Conservation (phyloP, 805 yeast genomes). For the Maudiozyma turicensis region DNA sequence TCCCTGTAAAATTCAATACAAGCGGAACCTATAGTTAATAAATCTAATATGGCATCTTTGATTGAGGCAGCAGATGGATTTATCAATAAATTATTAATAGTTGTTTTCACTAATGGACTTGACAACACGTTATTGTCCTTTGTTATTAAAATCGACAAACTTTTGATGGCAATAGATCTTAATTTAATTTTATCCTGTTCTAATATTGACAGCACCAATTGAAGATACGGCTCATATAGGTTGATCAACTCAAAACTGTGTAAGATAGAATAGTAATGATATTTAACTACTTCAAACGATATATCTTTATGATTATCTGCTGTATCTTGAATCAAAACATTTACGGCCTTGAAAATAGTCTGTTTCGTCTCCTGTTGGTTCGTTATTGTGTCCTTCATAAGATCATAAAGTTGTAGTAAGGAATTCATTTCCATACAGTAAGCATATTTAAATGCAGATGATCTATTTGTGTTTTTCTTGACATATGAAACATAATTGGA, state of each 20-base stretch:
- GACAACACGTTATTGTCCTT: slow-evolving; percentile 43
- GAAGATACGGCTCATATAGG: slow-evolving; percentile 45
- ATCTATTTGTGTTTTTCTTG: not conserved
- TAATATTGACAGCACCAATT: slow-evolving; percentile 38
- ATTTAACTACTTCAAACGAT: slow-evolving; percentile 1
- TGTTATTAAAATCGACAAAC: slow-evolving; percentile 45
- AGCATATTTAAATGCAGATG: slow-evolving; percentile 8
- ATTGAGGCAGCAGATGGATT: slow-evolving; percentile 68
- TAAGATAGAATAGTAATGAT: slow-evolving; percentile 15
- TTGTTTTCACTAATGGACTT: slow-evolving; percentile 39
- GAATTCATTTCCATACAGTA: slow-evolving; percentile 12
- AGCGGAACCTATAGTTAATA: slow-evolving; percentile 36
- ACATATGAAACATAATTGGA: slow-evolving; percentile 8
- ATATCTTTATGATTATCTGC: not conserved
- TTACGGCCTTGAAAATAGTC: not conserved
- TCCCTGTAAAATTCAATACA: slow-evolving; percentile 37
- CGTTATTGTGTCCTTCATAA: slow-evolving; percentile 7
- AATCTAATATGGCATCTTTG: slow-evolving; percentile 65
- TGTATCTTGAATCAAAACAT: not conserved
- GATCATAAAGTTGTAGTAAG: slow-evolving; percentile 10
- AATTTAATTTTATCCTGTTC: slow-evolving; percentile 42
- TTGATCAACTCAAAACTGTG: slow-evolving; percentile 20
- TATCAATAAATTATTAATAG: slow-evolving; percentile 41
- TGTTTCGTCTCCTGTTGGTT: not conserved
- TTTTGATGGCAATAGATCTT: slow-evolving; percentile 56